Percentiles rank a stretch among this genome's conserved stretches.
Evolutionary conservation across 176 grass and related monocot species (phyloP).

Genomic region (Dendrocalamus sinicus): DNA sequence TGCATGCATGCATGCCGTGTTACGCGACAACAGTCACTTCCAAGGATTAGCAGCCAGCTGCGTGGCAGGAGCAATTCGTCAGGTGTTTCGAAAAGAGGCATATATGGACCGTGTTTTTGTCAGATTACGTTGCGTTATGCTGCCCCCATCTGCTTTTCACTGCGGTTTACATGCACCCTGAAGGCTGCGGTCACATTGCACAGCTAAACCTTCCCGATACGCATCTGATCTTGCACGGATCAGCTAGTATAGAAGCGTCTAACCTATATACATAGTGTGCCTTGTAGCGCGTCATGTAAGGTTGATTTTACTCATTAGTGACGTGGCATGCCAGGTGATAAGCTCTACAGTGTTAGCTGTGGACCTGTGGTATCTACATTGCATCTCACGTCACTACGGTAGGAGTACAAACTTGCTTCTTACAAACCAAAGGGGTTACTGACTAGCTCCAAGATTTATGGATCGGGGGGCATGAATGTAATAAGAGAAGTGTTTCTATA

Average conservation of each 20-base stretch:
- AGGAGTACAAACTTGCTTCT: no score
- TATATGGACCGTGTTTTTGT: neutral
- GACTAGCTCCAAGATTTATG: no score
- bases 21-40: conserved; percentile 3
- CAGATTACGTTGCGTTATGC: neutral
- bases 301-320: neutral
- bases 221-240: neutral
- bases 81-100: neutral
- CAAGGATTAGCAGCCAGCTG: conserved; percentile 24
- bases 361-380: neutral
- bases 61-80: neutral
- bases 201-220: neutral
- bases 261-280: neutral
- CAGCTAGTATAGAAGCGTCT: neutral
- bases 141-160: neutral
- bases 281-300: neutral
- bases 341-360: neutral
- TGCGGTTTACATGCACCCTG: neutral
- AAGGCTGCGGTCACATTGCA: neutral
- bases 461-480: no score
- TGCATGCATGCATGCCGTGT: neutral
- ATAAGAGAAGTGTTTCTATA: no score
- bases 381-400: neutral
- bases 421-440: no score
- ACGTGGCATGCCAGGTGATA: no score